These are phyloP conservation scores for Adansonia grandidieri DNA, from an alignment of 441 rosid genomes.

Conservation along the genomic window DNA sequence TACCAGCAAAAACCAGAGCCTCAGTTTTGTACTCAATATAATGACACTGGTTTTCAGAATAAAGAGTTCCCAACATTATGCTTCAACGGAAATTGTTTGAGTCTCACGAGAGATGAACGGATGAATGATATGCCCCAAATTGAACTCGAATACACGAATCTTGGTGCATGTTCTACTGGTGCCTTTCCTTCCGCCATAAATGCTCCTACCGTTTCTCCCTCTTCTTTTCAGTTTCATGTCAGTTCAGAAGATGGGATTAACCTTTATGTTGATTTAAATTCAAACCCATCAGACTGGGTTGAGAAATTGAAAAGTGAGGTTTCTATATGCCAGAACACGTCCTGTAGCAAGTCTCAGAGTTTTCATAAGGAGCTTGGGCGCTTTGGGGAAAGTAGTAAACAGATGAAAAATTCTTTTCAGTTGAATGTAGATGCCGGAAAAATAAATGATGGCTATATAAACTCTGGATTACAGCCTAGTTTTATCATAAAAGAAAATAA, in stretches of 20 bases:
- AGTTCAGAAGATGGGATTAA: conserved; percentile 75
- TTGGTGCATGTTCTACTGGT: conserved; percentile 39
- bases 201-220: conserved; percentile 39
- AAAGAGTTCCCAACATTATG: conserved; percentile 38
- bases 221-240: conserved; percentile 73
- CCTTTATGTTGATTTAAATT: conserved; percentile 75
- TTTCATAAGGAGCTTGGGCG: conserved; percentile 46
- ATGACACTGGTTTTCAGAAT: conserved; percentile 31
- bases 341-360: conserved; percentile 44
- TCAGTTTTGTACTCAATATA: conserved; percentile 40
- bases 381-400: conserved; percentile 51
- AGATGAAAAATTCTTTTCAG: conserved; percentile 39
- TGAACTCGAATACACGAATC: conserved; percentile 35
- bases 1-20: conserved; percentile 37
- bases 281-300: conserved; percentile 71
- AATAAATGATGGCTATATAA: conserved; percentile 38
- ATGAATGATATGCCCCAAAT: conserved; percentile 35
- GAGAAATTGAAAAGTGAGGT: conserved; percentile 59
- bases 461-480: conserved; percentile 40
- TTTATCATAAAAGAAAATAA: conserved; percentile 37
- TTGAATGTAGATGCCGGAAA: conserved; percentile 36
- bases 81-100: conserved; percentile 29
- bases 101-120: conserved; percentile 25
- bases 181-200: conserved; percentile 29
- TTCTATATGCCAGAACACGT: conserved; percentile 47